Conservation (phyloP, 345 rosid genomes). For the Eucalyptus shirleyi region DNA sequence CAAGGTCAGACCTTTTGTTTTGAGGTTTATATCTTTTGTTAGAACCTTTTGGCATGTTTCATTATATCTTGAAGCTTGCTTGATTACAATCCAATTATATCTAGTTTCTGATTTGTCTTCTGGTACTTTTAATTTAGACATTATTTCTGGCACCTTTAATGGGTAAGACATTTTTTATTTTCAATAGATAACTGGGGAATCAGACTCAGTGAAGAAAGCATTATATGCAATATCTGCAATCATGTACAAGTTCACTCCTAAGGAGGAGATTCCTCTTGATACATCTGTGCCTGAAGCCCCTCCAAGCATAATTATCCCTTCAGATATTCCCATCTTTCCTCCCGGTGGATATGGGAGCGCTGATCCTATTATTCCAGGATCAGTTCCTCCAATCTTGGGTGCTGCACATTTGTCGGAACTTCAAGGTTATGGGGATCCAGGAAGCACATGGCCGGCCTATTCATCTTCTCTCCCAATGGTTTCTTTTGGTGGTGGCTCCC, state of each 20-base stretch:
- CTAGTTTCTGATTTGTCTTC: not conserved
- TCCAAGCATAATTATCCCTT: conserved; percentile 73
- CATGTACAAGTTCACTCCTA: conserved; percentile 75
- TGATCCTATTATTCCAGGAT: conserved; percentile 49
- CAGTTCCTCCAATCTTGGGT: conserved; percentile 51
- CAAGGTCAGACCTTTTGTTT: not conserved
- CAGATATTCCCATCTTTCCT: conserved; percentile 76
- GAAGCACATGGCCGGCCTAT: conserved; percentile 60
- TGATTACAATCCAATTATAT: not conserved
- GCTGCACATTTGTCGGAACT: conserved; percentile 47
- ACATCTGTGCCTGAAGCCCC: conserved; percentile 54
- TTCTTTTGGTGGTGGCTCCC: conserved; percentile 41
- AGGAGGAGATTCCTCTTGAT: conserved; percentile 83
- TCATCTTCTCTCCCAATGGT: conserved; percentile 61
- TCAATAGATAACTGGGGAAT: conserved; percentile 67
- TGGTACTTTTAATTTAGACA: not conserved
- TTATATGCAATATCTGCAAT: conserved; percentile 78
- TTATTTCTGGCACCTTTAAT: not conserved
- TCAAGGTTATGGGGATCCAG: conserved; percentile 59
- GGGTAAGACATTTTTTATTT: not conserved
- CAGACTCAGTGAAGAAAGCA: conserved; percentile 76
- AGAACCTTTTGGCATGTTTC: not conserved
- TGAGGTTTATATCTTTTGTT: not conserved
- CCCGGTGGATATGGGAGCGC: conserved; percentile 44
- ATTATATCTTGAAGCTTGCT: not conserved